Evolutionary conservation across 441 rosid species (phyloP), one percentile per base, ranked within the genome.

Genomic region (Metrosideros polymorpha): DNA sequence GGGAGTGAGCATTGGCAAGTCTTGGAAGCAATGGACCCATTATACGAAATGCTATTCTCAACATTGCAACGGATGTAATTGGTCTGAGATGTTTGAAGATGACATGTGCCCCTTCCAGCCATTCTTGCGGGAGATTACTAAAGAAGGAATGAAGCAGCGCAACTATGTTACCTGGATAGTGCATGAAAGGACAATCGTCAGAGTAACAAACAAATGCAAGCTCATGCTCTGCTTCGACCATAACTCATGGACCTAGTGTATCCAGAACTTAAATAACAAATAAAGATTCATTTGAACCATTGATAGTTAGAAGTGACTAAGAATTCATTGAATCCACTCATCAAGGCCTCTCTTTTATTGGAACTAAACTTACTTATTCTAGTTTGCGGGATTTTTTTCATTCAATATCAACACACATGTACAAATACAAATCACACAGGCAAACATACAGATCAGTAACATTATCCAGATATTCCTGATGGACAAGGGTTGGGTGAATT

Each of bases 21-120:
- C 99, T 92, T 30, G 99, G 99, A 77, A 98, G 99, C 92, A 98
- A 89, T 45, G 99, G 98, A 43, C 98, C 96, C 98, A 96, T 95
- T 49, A 98, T 94, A 76, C 99, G 99, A 89, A 96, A 98, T 55
- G 90, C 95, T 87, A 96, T 96, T 93, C 99, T 93, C 91, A 96
- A 88, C 99, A 98, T 94, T 83, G 98, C 99, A 63, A 96, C 96
- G 49, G 99, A 95, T 84, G 97, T 95, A 85, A 98, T 91, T 10
- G 99, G 99, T 91, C 95, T 91, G 84, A 98, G 98, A 91, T 98
- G 93, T 89, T 91, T 92, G 86, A 95, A 90, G 88, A 98, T 94
- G 84, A 66, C 90, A 86, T 95, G 98, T 1, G 98, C 93, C 87
- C 98, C 96, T 85, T 98, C 99, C 86, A 98, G 94, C 99, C 99